phyloP scores from a whole-genome alignment of 208 protist genomes.

The Leishmania martiniquensis region DNA sequence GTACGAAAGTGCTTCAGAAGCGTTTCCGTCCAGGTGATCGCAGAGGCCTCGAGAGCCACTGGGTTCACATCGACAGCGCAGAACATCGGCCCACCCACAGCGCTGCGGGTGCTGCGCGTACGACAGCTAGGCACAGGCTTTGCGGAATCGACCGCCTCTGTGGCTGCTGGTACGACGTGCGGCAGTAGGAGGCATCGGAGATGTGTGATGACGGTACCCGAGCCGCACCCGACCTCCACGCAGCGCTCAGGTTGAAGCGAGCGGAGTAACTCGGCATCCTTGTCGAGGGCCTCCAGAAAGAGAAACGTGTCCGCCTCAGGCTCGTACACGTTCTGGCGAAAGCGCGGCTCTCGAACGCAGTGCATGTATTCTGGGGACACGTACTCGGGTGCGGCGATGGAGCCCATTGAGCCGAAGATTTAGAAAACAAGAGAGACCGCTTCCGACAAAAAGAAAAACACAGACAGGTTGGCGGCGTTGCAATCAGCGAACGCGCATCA shows the following conservation, averaged over 20 bases:
- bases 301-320: conserved; percentile 92
- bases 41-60: conserved; percentile 73
- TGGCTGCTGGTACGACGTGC: not conserved
- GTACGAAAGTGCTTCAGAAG: conserved; percentile 34
- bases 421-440: not conserved
- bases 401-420: not conserved
- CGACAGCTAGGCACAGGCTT: not conserved
- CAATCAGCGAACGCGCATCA: not conserved
- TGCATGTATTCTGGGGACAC: conserved; percentile 87
- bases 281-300: conserved; percentile 79
- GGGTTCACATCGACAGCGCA: conserved; percentile 87
- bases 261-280: conserved; percentile 44
- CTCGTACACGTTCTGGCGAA: conserved; percentile 83
- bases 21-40: conserved; percentile 74
- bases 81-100: conserved; percentile 28
- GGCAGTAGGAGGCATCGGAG: conserved; percentile 44
- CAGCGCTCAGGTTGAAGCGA: conserved; percentile 49
- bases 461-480: not conserved
- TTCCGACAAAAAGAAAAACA: not conserved
- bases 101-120: not conserved
- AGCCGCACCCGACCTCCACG: conserved; percentile 85
- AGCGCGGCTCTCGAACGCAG: conserved; percentile 69
- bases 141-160: not conserved
- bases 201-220: conserved; percentile 85
- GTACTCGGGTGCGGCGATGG: conserved; percentile 17